Base-by-base conservation (phyloP, 2,329 filamentous ascomycete species). In the Cladophialophora psammophila region DNA sequence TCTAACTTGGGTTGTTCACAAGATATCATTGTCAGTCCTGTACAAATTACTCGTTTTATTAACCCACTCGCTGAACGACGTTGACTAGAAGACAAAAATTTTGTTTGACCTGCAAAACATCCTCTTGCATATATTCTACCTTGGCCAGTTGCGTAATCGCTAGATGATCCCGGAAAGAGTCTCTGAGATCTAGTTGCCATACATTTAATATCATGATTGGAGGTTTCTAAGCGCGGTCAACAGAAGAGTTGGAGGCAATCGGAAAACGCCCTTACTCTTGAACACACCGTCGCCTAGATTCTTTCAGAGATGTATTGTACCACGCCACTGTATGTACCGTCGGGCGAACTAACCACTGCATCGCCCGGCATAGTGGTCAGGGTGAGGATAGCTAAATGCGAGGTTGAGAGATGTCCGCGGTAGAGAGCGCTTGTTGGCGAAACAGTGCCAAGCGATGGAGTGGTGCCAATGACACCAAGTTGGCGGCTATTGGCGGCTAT, bases 221-320 rank as follows among this genome's bases (percentile, higher is more conserved):
- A 74, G 34, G 18, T 60, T 52, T 3, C 63, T n/a, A n/a, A 74
- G 42, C 20, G 71, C 69, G 50, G 58, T 42, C 6, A 74, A 68
- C 15, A 75, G 72, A 20, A 73, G 57, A 8, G 40, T 34, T 5
- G 73, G 72, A 20, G 72, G 72, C 5, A 56, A 60, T 18, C 72
- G 69, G 2, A 74, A 60, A 1, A 53, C 55, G 10, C 72, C 73
- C 15, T 71, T 77, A 5, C 55, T 65, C 26, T 69, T 56, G 4
- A 76, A 70, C 3, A 65, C 12, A 35, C 72, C 72, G 20, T 72
- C 65, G 12, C 34, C 60, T 1, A 72, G 8, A 2, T 63, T 54
- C 64, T 77, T 76, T 2, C 74, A 72, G n/a, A 71, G 59, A 48
- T 76, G 60, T 74, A 76, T 57, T 78, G 75, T 10, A 77, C 68